Conservation (phyloP, 768 basidiomycete genomes). For the Tulasnella sp. region DNA sequence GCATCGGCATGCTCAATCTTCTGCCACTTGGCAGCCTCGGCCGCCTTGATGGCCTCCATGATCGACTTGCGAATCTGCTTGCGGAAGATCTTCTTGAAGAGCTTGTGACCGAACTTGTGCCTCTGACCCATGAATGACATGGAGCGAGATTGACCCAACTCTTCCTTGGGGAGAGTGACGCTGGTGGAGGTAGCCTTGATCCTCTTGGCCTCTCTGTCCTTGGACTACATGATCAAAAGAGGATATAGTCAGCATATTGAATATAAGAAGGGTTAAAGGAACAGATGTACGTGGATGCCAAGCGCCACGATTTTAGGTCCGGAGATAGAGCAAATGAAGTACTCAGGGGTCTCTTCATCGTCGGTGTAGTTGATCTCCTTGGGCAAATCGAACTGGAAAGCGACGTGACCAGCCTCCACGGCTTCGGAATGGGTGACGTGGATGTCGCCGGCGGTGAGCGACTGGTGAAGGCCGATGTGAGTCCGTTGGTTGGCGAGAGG, state of each 20-base stretch:
- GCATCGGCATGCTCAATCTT: neutral
- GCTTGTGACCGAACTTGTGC: neutral
- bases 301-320: neutral
- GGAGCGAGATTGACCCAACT: conserved; percentile 16
- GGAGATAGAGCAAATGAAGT: conserved; percentile 2
- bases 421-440: conserved; percentile 11
- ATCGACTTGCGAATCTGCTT: conserved; percentile 4
- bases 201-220: conserved; percentile 2
- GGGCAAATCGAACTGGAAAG: conserved; percentile 12
- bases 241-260: neutral
- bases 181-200: conserved; percentile 17
- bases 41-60: neutral
- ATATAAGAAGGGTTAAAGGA: neutral
- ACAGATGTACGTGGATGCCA: conserved; percentile 5
- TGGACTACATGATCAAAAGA: neutral
- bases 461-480: conserved; percentile 7
- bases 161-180: conserved; percentile 16
- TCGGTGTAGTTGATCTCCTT: neutral
- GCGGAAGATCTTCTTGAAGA: conserved; percentile 2
- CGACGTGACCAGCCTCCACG: conserved; percentile 7
- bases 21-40: neutral
- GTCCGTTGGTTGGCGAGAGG: neutral
- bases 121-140: neutral
- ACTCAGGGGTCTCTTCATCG: neutral
- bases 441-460: conserved; percentile 7